These are phyloP conservation scores for Gyrodon lividus DNA, from an alignment of 768 basidiomycete species.

Conservation along the genomic window DNA sequence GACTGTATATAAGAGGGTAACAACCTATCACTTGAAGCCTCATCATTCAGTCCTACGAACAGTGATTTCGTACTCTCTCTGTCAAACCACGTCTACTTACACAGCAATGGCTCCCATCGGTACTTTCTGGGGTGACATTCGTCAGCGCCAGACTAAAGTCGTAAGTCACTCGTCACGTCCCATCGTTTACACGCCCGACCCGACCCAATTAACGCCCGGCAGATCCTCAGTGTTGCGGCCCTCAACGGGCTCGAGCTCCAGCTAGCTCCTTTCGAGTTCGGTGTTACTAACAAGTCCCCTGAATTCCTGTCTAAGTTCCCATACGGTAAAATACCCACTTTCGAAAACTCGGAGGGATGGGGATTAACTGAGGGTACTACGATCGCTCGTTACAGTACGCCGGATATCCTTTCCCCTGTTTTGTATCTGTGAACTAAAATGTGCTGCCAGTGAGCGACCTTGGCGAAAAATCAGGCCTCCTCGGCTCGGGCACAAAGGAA, in stretches of 20 bases:
- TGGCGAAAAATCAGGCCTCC: conserved; percentile 9
- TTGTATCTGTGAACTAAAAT: background rate
- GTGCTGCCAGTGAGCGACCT: conserved; percentile 9
- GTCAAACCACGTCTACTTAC: background rate
- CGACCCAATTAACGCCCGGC: background rate
- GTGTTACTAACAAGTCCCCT: conserved; percentile 9
- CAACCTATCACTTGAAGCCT: background rate
- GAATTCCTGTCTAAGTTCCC: conserved; percentile 15
- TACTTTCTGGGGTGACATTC: conserved; percentile 12
- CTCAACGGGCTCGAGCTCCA: conserved; percentile 14
- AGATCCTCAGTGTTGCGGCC: conserved; percentile 24
- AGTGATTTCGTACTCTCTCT: background rate
- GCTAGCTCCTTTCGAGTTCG: background rate
- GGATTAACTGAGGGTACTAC: conserved; percentile 12
- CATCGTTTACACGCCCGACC: background rate
- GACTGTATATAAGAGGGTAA: background rate
- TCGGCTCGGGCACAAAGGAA: conserved; percentile 14
- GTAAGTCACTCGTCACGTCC: conserved; percentile 1
- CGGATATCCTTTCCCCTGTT: background rate
- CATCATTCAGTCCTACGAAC: background rate
- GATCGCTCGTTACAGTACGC: conserved; percentile 18
- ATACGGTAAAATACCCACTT: conserved; percentile 20
- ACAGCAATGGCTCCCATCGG: conserved; percentile 17
- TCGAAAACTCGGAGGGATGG: conserved; percentile 18
- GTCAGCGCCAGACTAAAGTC: conserved; percentile 16